Percentiles rank a stretch among this genome's conserved stretches.
phyloP scores from a whole-genome alignment of 2,329 filamentous ascomycete genomes.

The Nigrograna mackinnonii region DNA sequence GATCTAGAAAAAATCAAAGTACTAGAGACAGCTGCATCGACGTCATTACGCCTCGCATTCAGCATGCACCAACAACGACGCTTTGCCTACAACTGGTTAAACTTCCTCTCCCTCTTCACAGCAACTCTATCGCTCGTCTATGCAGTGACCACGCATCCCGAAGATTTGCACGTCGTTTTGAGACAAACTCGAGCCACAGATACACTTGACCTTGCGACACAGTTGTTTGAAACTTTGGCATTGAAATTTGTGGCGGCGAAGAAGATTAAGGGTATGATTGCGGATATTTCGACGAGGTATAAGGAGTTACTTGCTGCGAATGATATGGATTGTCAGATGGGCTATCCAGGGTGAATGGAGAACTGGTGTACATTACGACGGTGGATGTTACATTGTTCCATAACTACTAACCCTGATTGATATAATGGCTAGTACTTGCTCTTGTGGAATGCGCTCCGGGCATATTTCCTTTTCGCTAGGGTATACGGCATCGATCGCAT shows the following conservation, averaged over 20 bases:
- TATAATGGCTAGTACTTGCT: too few species aligned
- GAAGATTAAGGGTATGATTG: neutral
- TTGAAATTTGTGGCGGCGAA: neutral
- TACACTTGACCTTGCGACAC: neutral
- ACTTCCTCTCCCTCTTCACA: constrained; percentile 48
- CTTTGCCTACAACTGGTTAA: constrained; percentile 54
- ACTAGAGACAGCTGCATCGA: constrained; percentile 44
- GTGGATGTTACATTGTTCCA: too few species aligned
- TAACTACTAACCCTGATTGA: too few species aligned
- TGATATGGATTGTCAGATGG: too few species aligned
- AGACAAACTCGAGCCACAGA: neutral
- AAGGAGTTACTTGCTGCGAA: too few species aligned
- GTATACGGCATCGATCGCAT: too few species aligned
- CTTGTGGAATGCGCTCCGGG: too few species aligned
- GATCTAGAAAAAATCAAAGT: constrained; percentile 40
- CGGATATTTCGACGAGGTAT: neutral
- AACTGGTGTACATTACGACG: too few species aligned
- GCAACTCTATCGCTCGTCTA: constrained; percentile 49
- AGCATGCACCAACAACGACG: constrained; percentile 48
- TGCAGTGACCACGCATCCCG: constrained; percentile 45
- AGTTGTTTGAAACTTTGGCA: neutral
- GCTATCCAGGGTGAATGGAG: too few species aligned
- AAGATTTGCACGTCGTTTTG: constrained; percentile 16
- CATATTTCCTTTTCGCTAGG: too few species aligned
- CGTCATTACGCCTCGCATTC: constrained; percentile 44